Percentiles rank a stretch among this genome's conserved stretches.
Evolutionary conservation across 805 yeast species (phyloP).

Genomic region (Myxozyma monticola): DNA sequence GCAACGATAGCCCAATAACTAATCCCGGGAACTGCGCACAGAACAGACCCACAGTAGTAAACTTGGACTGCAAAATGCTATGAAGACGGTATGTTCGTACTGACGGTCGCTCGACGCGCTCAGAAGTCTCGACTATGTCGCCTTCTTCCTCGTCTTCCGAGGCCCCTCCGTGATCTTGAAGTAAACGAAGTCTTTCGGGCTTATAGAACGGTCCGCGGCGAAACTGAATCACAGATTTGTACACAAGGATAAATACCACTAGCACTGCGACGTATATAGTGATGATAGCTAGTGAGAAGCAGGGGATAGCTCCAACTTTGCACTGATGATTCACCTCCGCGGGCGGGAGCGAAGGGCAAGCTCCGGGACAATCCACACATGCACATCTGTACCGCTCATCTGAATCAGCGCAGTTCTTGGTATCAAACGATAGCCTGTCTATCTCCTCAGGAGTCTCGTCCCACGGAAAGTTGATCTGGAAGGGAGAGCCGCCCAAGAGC

Average conservation of each 20-base stretch:
- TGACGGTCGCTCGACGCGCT: conserved; percentile 30
- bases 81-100: conserved; percentile 49
- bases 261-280: conserved; percentile 47
- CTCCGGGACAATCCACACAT: conserved; percentile 80
- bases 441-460: conserved; percentile 35
- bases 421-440: conserved; percentile 14
- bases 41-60: conserved; percentile 53
- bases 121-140: conserved; percentile 34
- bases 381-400: conserved; percentile 68
- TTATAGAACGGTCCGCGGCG: conserved; percentile 18
- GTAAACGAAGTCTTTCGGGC: conserved; percentile 39
- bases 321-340: conserved; percentile 46
- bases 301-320: conserved; percentile 62
- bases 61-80: conserved; percentile 48
- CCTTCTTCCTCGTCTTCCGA: conserved; percentile 40
- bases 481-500: conserved; percentile 89
- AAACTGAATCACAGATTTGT: conserved; percentile 18
- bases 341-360: conserved; percentile 69
- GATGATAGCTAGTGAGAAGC: conserved; percentile 67
- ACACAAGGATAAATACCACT: conserved; percentile 30
- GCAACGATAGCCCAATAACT: conserved; percentile 48
- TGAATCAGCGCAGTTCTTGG: conserved; percentile 58
- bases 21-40: conserved; percentile 64
- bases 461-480: conserved; percentile 80
- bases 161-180: conserved; percentile 45